Evolutionary conservation across 2,329 filamentous ascomycete genomes (phyloP), one percentile per base, ranked within the genome.

Genomic region (Beauveria caledonica): DNA sequence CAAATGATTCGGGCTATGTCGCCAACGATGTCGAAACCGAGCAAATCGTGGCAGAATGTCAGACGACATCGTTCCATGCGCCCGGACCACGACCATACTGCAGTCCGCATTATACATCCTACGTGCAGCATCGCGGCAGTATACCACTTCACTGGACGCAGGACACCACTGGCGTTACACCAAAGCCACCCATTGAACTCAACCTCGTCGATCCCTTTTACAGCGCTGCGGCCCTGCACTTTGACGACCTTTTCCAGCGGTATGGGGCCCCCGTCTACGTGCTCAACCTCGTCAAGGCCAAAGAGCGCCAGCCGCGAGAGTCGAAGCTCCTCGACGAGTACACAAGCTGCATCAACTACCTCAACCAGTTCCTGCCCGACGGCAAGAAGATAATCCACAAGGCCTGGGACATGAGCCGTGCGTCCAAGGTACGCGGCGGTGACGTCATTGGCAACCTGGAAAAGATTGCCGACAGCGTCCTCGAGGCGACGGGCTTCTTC

Each of bases 21-120:
- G 95, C 94, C 57, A 99, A 99, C 70, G 95, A 99, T 73, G 94
- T 99, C 25, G 95, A 99, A 74, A 97, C 94, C 1, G 94, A 99
- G 74, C 94, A 99, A 72, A 97, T 99, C 62, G 92, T 99, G 5
- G 94, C 92, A 0, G 94, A 99, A 70, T 90, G 92, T 67, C 78
- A 93, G 55, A 97, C 92, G 0, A 99, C 94, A 0, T 97, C 94
- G 0, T 97, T 99, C 67, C 94, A 99, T 75, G 88, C 90, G 3
- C 91, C 94, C 5, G 93, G 92, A 0, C 90, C 89, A 3, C 85
- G 85, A 53, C 81, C 96, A 11, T 97, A 91, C 71, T 86, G 91
- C 5, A 97, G 89, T 68, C 91, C 93, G 1, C 88, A 90, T 29
- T 97, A 93, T 72, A 97, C 94, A 4, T 97, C 94, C 0, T 97